These are phyloP conservation scores for Styphnolobium japonicum DNA, from an alignment of 306 rosid species.

Conservation along the genomic window DNA sequence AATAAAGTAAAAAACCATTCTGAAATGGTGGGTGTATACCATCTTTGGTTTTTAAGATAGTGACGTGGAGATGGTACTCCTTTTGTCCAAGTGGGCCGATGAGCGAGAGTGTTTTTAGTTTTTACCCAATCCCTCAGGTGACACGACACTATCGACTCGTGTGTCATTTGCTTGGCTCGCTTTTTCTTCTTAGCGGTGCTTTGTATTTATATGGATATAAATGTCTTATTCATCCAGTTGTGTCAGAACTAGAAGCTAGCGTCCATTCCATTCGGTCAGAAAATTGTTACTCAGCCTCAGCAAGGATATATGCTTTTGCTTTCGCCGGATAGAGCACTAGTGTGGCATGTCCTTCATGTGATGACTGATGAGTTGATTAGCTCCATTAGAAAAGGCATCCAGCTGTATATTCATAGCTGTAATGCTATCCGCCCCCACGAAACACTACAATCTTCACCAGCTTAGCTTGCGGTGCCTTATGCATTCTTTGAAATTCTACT, in stretches of 20 bases:
- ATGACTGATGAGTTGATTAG: background rate
- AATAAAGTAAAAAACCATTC: too few relatives aligned
- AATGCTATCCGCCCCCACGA: background rate
- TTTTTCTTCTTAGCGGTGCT: background rate
- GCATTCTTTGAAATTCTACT: background rate
- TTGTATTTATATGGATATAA: background rate
- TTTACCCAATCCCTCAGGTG: background rate
- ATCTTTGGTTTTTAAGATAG: constrained; percentile 23
- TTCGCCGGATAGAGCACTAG: constrained; percentile 25
- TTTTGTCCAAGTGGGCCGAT: constrained; percentile 29
- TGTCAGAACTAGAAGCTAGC: background rate
- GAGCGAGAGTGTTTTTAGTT: background rate
- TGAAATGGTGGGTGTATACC: background rate
- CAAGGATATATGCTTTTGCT: constrained; percentile 24
- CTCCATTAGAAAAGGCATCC: constrained; percentile 11
- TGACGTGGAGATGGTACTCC: constrained; percentile 24
- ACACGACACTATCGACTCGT: constrained; percentile 12
- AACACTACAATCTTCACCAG: background rate
- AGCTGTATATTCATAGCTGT: background rate
- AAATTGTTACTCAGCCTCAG: constrained; percentile 5
- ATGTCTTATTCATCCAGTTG: background rate
- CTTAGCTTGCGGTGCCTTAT: background rate
- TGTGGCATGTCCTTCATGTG: background rate
- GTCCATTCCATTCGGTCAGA: background rate
- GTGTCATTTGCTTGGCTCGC: background rate